Evolutionary conservation across 164 flowering plant genomes (phyloP), one percentile per base, ranked within the genome.

Genomic region (Aristolochia contorta): DNA sequence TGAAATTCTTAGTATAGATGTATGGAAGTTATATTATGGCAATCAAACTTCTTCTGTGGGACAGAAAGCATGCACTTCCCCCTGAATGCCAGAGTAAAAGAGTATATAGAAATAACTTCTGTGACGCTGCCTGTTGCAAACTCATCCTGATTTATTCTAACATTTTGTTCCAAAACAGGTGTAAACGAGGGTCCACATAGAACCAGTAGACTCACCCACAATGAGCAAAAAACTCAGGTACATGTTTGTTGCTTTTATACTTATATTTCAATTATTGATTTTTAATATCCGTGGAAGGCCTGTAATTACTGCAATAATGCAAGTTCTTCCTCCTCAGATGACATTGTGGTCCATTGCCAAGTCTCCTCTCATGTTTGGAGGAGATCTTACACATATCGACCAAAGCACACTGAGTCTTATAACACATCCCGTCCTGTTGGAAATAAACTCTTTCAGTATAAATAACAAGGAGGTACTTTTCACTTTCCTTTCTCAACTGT

Each of bases 281-380:
- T 18, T 21, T 7, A 41, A 56, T 23, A 43, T 12, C 33, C 4
- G 4, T 18, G 53, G 15, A 18, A 16, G 19, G 19, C 8, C 22
- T 49, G 53, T 16, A 20, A 20, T 0, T 49, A 49, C n/a, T 30
- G 19, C n/a, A 55, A 7, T 51, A 6, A 52, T 7, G n/a, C 14
- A 52, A 14, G 0, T 52, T 9, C 2, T 5, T 7, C 27, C 58
- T 71, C 47, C 23, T 33, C 82, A 92, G 98, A 80, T 93, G 77
- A 86, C 98, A 54, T 67, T 93, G 47, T 93, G 98, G 97, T 74
- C 97, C 52, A 86, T 93, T 75, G 84, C 87, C 55, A 89, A 78
- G 78, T 93, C 98, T 43, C 97, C 98, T 45, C 79, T 93, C 61
- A 87, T 93, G 86, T 89, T 83, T 70, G 98, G 98, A 69, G 98